Base-by-base conservation (phyloP, 2,329 filamentous ascomycete species). In the Rhynchosporium agropyri region DNA sequence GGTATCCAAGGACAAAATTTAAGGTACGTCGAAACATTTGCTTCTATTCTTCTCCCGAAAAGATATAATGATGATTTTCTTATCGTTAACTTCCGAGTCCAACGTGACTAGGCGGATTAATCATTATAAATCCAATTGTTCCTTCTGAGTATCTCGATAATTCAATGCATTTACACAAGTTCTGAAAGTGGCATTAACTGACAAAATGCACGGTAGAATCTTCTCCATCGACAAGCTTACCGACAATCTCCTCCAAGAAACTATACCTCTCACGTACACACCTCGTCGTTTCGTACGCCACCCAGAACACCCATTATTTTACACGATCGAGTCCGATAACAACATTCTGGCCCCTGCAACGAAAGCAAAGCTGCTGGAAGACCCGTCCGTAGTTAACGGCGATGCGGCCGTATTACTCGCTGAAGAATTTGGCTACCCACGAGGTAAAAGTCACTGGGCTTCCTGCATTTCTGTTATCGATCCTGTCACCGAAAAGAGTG, bases 381-480 rank as follows among this genome's bases (percentile, higher is more conserved):
- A 95, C 68, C 87, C 89, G 0, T 81, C 81, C 6, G 81, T 86
- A 3, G 85, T 87, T 7, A 92, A 92, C 73, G 90, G 89, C 5
- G 89, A 93, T 67, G 81, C 84, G n/a, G 80, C 82, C 4, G 81
- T 88, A 10, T 80, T 95, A 2, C 87, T 91, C 0, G 85, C 92
- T 1, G 85, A 89, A 68, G 90, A 96, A 4, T 97, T 99, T 74
- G 95, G 95, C 1, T 92, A 97, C 72, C 90, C 95, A 9, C 86
- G 88, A 62, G 92, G 87, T 29, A 87, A 85, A 64, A 89, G 91
- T 26, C 90, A 94, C 68, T 99, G 95, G 95, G 92, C 95, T 46
- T 98, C 94, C 9, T 98, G 93, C 76, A 93, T 99, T 68, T 92
- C 91, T 72, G 85, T 97, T 26, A 83, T 99, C 20, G 95, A 99